A percentile compares a stretch with the other conserved stretches of the same genome.
phyloP scores from a whole-genome alignment of 768 basidiomycete genomes.

The Boletus patriciae region DNA sequence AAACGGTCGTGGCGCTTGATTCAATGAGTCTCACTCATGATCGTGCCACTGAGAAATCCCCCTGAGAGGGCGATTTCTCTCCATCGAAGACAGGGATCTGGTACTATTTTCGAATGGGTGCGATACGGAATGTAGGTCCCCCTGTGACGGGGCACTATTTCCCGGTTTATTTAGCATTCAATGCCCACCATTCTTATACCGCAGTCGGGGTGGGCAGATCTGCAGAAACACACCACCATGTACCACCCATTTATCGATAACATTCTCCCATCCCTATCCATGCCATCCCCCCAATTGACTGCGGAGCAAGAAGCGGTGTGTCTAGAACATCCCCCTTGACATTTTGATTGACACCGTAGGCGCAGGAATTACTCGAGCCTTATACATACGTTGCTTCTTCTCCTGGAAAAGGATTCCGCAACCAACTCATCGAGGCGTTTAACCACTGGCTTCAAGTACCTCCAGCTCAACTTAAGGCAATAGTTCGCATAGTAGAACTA shows the following conservation, averaged over 20 bases:
- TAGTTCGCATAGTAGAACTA: conserved; percentile 82
- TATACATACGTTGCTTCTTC: conserved; percentile 80
- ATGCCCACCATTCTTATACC: conserved; percentile 16
- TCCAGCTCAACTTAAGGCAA: conserved; percentile 62
- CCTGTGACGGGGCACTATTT: conserved; percentile 4
- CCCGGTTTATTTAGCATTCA: conserved; percentile 5
- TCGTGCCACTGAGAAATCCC: conserved; percentile 5
- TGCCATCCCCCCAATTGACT: conserved; percentile 24
- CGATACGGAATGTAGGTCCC: background rate
- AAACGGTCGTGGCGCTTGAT: conserved; percentile 9
- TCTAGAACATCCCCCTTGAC: background rate
- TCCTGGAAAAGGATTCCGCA: conserved; percentile 90
- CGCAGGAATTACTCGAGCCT: conserved; percentile 72
- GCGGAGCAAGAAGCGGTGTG: conserved; percentile 28
- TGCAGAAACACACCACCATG: conserved; percentile 10
- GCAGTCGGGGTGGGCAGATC: background rate
- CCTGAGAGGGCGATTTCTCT: conserved; percentile 3
- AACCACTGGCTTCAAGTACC: conserved; percentile 89
- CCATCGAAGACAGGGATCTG: conserved; percentile 6
- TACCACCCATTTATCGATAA: conserved; percentile 41
- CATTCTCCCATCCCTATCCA: conserved; percentile 33
- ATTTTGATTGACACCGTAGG: background rate
- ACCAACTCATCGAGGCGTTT: conserved; percentile 86
- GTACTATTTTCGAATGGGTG: background rate
- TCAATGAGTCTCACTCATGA: conserved; percentile 10